phyloP scores from a whole-genome alignment of 1,284 basidiomycete genomes.

The Termitomyces sp. region DNA sequence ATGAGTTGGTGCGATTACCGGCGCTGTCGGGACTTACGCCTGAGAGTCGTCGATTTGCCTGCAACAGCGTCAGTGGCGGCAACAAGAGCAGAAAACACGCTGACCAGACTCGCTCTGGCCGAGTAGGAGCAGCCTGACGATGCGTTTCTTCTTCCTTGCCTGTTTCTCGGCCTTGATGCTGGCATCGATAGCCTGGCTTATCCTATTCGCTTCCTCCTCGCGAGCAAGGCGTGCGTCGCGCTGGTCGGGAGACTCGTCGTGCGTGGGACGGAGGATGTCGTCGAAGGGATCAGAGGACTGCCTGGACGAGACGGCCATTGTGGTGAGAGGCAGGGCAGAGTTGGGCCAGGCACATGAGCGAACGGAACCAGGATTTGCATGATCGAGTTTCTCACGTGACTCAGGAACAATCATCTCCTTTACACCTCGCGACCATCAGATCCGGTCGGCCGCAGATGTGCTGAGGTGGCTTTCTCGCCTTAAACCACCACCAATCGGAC shows the following conservation, averaged over 20 bases:
- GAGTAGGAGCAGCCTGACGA: slow-evolving; percentile 61
- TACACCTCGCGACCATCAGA: slow-evolving; percentile 11
- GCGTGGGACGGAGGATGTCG: slow-evolving; percentile 54
- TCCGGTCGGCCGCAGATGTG: no score
- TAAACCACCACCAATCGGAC: no score
- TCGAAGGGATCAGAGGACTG: slow-evolving; percentile 57
- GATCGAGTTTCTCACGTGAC: slow-evolving; percentile 4
- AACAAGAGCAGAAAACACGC: slow-evolving; percentile 16
- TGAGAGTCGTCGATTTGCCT: slow-evolving; percentile 72
- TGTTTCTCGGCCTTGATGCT: slow-evolving; percentile 58
- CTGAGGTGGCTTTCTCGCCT: slow-evolving; percentile 14
- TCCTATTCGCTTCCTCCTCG: slow-evolving; percentile 57
- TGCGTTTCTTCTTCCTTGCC: slow-evolving; percentile 53
- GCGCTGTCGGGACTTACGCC: slow-evolving; percentile 47
- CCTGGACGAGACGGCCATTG: slow-evolving; percentile 30
- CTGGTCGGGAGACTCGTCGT: slow-evolving; percentile 55
- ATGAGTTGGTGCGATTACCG: slow-evolving; percentile 7
- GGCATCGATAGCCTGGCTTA: slow-evolving; percentile 66
- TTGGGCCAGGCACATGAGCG: slow-evolving; percentile 18
- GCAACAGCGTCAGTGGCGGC: slow-evolving; percentile 5
- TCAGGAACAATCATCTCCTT: slow-evolving; percentile 2
- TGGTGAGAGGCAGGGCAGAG: slow-evolving; percentile 16
- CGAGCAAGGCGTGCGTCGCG: slow-evolving; percentile 44
- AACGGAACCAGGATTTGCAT: slow-evolving; percentile 15
- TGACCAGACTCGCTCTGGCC: slow-evolving; percentile 73